Evolutionary conservation across 148 eudicot species (phyloP).

Genomic region (Limonium bicolor): DNA sequence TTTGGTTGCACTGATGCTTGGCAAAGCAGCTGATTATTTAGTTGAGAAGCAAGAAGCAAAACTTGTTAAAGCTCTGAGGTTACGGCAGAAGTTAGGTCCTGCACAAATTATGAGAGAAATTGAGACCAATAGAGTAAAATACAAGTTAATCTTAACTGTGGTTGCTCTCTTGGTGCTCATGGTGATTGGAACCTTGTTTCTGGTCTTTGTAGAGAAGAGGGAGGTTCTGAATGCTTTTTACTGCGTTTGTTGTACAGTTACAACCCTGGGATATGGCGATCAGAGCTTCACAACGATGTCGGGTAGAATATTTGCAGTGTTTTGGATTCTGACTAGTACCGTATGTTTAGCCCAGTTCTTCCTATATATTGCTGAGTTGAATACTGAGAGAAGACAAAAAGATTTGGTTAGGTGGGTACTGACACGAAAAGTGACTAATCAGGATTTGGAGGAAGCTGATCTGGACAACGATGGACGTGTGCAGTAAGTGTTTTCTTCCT

Average conservation of each 20-base stretch:
- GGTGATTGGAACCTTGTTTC: conserved; percentile 39
- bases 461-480: conserved; percentile 70
- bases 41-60: conserved; percentile 72
- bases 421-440: conserved; percentile 33
- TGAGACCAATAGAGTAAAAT: conserved; percentile 36
- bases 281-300: conserved; percentile 65
- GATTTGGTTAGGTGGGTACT: conserved; percentile 40
- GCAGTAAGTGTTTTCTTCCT: conserved; percentile 27
- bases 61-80: conserved; percentile 38
- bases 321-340: conserved; percentile 74
- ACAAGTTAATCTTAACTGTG: conserved; percentile 34
- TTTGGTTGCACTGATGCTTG: conserved; percentile 38
- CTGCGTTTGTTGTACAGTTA: conserved; percentile 70
- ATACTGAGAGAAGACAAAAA: conserved; percentile 45
- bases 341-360: conserved; percentile 63
- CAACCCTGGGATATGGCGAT: conserved; percentile 90
- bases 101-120: conserved; percentile 42
- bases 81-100: conserved; percentile 24
- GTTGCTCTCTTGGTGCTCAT: conserved; percentile 35
- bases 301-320: conserved; percentile 69
- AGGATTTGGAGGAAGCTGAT: conserved; percentile 79
- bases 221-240: conserved; percentile 67
- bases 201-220: conserved; percentile 44
- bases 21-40: conserved; percentile 72
- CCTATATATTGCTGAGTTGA: conserved; percentile 66